Base-by-base conservation (phyloP, 1,284 basidiomycete genomes). In the Rhizoctonia solani region DNA sequence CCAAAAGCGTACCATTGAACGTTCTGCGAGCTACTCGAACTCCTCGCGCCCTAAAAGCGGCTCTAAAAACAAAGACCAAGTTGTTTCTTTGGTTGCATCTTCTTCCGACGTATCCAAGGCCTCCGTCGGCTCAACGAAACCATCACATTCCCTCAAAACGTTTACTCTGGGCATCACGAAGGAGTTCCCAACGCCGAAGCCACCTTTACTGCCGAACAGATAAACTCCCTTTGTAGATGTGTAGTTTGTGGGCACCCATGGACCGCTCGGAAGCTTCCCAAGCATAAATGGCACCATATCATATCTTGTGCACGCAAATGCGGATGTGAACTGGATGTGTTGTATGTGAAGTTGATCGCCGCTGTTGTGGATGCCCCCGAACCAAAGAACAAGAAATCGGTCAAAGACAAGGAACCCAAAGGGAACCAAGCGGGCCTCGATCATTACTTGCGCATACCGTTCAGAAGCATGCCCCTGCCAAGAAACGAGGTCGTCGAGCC, bases 391-490 rank as follows among this genome's bases (percentile, higher is more conserved):
- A 44, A 11, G 11, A 37, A 49, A 16, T 21, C 55, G 8, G 54
- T 34, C 34, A 69, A 69, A 39, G 25, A 29, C 13, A 66, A 69
- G 61, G 54, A n/a, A n/a, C n/a, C n/a, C n/a, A 41, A 4, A 53
- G 37, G 21, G 46, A 56, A 6, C 32, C 47, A 13, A 9, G 25
- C 23, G 39, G 23, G 23, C 63, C 63, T 16, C 49, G 49, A 19
- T 55, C 65, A 14, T 52, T 67, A 21, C 37, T 69, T 8, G 53
- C 54, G 30, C 54, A 69, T 53, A 52, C 56, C 25, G 65, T 69
- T 16, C 46, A 67, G 47, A 55, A 52, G 21, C 37, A 49, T 8
- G 68, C 63, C 8, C 65, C 65, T 8, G 46, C 54, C 25, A 67
- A 67, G 37, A 37, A 54, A 9, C 42, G 54, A 11, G 41, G 54